Conservation (phyloP, 129 eudicot species). For the Flaveria sonorensis region DNA sequence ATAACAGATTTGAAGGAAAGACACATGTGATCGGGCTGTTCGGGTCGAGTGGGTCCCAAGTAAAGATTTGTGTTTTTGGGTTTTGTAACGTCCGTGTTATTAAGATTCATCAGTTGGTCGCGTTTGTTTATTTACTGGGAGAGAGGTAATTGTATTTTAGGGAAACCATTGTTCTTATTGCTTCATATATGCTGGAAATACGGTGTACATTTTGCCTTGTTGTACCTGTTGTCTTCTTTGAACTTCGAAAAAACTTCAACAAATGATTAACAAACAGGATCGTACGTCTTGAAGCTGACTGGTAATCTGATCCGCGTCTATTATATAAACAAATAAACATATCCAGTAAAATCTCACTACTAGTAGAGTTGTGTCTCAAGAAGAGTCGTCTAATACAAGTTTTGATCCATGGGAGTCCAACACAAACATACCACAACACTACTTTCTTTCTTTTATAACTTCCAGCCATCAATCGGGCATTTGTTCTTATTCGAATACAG, state of each 20-base stretch:
- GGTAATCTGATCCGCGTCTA: too few species aligned
- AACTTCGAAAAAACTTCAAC: neutral
- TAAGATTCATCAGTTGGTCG: constrained; percentile 16
- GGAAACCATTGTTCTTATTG: constrained; percentile 29
- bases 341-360: too few species aligned
- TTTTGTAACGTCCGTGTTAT: constrained; percentile 26
- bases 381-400: too few species aligned
- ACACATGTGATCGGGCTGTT: constrained; percentile 26
- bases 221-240: neutral
- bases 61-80: constrained; percentile 22
- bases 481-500: too few species aligned
- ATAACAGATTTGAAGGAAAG: constrained; percentile 12
- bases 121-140: constrained; percentile 23
- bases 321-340: too few species aligned
- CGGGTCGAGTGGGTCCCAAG: constrained; percentile 1
- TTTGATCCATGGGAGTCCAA: too few species aligned
- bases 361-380: too few species aligned
- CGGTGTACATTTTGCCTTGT: constrained; percentile 27
- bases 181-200: constrained; percentile 26
- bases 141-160: constrained; percentile 30
- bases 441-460: too few species aligned
- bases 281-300: too few species aligned
- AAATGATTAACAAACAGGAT: too few species aligned
- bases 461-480: too few species aligned
- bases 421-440: too few species aligned